phyloP scores from a whole-genome alignment of 2,329 filamentous ascomycete species.

The Tolypocladium pustulatum region DNA sequence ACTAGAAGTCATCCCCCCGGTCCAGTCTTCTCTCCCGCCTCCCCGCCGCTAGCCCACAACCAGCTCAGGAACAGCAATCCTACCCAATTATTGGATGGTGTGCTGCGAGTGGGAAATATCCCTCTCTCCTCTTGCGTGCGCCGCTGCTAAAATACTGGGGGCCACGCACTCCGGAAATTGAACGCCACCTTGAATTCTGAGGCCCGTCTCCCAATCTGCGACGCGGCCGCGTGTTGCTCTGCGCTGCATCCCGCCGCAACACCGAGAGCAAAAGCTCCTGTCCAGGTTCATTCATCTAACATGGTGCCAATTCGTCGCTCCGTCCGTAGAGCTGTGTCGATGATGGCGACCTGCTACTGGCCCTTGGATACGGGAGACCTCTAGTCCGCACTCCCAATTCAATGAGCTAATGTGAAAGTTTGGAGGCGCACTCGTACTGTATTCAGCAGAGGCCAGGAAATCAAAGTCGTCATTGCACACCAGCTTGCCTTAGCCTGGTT shows the following conservation, averaged over 20 bases:
- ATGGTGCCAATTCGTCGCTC: neutral
- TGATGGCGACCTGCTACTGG: neutral
- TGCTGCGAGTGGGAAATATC: neutral
- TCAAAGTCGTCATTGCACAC: no score
- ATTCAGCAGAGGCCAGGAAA: neutral
- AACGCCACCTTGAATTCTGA: neutral
- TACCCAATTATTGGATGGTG: neutral
- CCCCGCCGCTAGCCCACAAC: neutral
- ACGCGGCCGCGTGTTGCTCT: neutral
- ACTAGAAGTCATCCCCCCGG: neutral
- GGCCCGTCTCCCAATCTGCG: neutral
- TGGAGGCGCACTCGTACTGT: neutral
- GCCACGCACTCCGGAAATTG: neutral
- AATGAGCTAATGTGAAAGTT: neutral
- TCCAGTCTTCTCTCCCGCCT: neutral
- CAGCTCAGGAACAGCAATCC: neutral
- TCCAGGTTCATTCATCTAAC: neutral
- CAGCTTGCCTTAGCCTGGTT: neutral
- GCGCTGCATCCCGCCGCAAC: neutral
- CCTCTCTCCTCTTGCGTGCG: neutral
- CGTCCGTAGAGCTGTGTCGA: neutral
- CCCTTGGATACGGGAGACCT: neutral
- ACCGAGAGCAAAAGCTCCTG: neutral
- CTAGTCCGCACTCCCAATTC: neutral
- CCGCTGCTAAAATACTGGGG: neutral